Base-by-base conservation (phyloP, 179 eudicot genomes). In the Beta corolliflora region DNA sequence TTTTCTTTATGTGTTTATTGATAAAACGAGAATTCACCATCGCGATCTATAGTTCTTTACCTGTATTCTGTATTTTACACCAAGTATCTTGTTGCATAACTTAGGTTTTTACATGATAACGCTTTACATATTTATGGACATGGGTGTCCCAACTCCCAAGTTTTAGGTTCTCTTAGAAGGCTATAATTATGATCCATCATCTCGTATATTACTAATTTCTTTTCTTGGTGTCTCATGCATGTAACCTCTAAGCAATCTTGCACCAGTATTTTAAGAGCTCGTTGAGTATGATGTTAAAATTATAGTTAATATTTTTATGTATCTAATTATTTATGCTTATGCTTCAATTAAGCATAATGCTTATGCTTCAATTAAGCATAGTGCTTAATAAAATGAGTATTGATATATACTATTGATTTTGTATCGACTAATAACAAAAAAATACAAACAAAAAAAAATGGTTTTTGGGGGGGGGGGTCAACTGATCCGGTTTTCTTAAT, bases 211-310 rank as follows among this genome's bases (percentile, higher is more conserved):
- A 25, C 1, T 25, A 1, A 25, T 25, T 25, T 25, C 29, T 25
- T 25, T 25, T 25, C 29, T 5, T 76, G 65, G 12, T 70, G 78
- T 75, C 73, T 61, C 55, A 45, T 76, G 50, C 31, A 64, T 85
- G 81, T 19, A 45, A 77, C 74, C 48, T 64, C 67, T 71, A 41
- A 82, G 87, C 83, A 70, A 84, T 96, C 83, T 91, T 96, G 41
- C 97, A 91, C 83, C 89, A 89, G 87, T 25, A 25, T 86, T 96
- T 96, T 74, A 91, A 90, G 88, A 92, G 91, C 29, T 25, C 1
- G 29, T 25, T 25, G 29, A 25, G 29, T 25, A 25, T 25, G 1
- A 25, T 25, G 29, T 25, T 25, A 25, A 25, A 25, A 25, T 25
- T 25, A 25, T 25, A 25, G 29, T 25, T 25, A 25, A 0, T 25